Conservation (phyloP, 2,329 filamentous ascomycete genomes). For the Alternaria triticimaculans region DNA sequence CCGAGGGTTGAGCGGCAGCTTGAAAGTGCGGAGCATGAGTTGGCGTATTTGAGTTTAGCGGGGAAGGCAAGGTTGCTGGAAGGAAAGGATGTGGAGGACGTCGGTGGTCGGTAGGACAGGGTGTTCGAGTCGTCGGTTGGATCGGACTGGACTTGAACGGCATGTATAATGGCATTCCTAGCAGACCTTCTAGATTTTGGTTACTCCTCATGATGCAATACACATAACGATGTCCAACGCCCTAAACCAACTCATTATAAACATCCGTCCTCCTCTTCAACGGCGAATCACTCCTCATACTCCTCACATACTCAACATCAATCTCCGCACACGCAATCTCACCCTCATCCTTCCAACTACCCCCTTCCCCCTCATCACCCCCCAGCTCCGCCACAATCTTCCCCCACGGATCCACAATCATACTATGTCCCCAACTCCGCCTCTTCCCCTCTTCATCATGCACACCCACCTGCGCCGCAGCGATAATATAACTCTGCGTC, state of each 20-base stretch:
- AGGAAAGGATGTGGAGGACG: conserved; percentile 26
- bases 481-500: conserved; percentile 85
- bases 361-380: conserved; percentile 54
- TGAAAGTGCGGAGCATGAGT: conserved; percentile 20
- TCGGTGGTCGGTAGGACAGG: background rate
- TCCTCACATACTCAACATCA: conserved; percentile 60
- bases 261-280: conserved; percentile 61
- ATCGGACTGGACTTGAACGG: background rate
- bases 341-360: conserved; percentile 42
- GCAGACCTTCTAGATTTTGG: background rate
- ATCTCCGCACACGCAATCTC: conserved; percentile 59
- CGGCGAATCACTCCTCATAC: conserved; percentile 63
- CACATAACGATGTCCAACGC: background rate
- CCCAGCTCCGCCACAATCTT: conserved; percentile 70
- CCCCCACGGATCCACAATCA: conserved; percentile 90
- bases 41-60: conserved; percentile 31
- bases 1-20: conserved; percentile 24
- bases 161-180: background rate
- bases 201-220: background rate
- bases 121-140: background rate
- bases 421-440: conserved; percentile 82
- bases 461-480: conserved; percentile 77
- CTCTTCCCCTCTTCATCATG: conserved; percentile 72
- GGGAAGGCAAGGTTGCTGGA: conserved; percentile 35
- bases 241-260: conserved; percentile 39